Evolutionary conservation across 2,329 filamentous ascomycete genomes (phyloP), one percentile per base, ranked within the genome.

Genomic region (Stromatinia cepivora): DNA sequence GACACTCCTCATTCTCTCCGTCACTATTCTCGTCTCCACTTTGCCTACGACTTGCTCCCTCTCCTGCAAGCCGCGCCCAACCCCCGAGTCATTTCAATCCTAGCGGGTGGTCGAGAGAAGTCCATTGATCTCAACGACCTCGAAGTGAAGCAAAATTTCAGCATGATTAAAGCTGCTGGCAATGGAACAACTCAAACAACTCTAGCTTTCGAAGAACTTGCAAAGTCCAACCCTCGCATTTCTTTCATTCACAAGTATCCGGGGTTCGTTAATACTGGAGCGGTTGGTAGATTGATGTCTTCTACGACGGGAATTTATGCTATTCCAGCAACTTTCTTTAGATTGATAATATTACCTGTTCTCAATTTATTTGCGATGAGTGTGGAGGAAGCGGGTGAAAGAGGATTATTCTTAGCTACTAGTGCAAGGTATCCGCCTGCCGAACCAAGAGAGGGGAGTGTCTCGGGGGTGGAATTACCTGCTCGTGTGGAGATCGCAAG

Each of bases 21-120:
- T 15, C 86, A 86, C 77, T 89, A 90, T 78, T 81, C 84, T 1
- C 87, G 87, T 17, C 81, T 85, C 67, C 85, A 85, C 57, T 85
- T 89, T 74, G 80, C 84, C 22, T 72, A 82, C 69, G 86, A 87
- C 64, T 82, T 90, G 0, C 82, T 90, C 13, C 87, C 87, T 0
- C 80, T 85, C 0, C 80, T 90, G 0, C 82, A 83, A 0, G 71
- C 78, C 0, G 73, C 77, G 2, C 78, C 86, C 5, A 70, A 69
- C 4, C 81, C 84, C 0, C 84, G 87, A 11, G 85, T 88, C 11
- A 81, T 89, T 42, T 83, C 80, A 25, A 84, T 89, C 22, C 78
- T 86, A 0, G 84, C 82, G 0, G 86, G 81, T 6, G 83, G 84
- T 22, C 80, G 82, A 52, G 87, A 89, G 79, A 82, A 82, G 5